A percentile compares a stretch with the other conserved stretches of the same genome.
Evolutionary conservation across 805 yeast genomes (phyloP).

Genomic region (Starmerella potacharoeniae): DNA sequence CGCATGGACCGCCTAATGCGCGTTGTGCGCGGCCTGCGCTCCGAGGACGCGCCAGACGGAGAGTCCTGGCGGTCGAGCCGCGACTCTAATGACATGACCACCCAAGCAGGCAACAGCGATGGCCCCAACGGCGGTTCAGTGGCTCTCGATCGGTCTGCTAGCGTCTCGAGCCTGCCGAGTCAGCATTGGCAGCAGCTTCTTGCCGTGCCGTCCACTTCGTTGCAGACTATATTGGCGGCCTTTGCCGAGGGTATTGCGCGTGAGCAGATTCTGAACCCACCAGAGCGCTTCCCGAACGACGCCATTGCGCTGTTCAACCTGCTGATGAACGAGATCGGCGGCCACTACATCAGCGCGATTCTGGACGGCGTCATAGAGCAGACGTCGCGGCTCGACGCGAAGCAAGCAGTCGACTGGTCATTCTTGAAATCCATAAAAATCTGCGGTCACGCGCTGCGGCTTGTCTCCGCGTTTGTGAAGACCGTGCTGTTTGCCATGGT

Average conservation of each 20-base stretch:
- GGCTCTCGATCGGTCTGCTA: not conserved
- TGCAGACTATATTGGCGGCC: conserved; percentile 55
- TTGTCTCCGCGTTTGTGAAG: conserved; percentile 62
- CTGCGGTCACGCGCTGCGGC: conserved; percentile 48
- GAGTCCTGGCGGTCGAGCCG: not conserved
- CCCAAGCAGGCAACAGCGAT: not conserved
- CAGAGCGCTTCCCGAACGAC: conserved; percentile 41
- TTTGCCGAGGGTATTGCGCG: conserved; percentile 68
- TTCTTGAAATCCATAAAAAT: conserved; percentile 41
- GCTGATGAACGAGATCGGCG: conserved; percentile 57
- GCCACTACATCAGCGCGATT: conserved; percentile 61
- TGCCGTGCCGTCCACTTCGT: conserved; percentile 1
- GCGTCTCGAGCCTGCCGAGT: not conserved
- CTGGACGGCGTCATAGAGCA: conserved; percentile 49
- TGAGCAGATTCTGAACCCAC: conserved; percentile 45
- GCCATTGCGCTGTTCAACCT: conserved; percentile 58
- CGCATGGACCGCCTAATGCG: conserved; percentile 28
- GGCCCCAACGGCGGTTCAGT: not conserved
- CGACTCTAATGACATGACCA: not conserved
- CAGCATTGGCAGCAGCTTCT: not conserved
- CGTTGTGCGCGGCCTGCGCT: conserved; percentile 15
- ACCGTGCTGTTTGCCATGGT: conserved; percentile 68
- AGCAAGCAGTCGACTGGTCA: conserved; percentile 33
- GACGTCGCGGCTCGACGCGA: conserved; percentile 26
- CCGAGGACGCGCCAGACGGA: conserved; percentile 9